Base-by-base conservation (phyloP, 345 rosid species). In the Ailanthus altissimus region DNA sequence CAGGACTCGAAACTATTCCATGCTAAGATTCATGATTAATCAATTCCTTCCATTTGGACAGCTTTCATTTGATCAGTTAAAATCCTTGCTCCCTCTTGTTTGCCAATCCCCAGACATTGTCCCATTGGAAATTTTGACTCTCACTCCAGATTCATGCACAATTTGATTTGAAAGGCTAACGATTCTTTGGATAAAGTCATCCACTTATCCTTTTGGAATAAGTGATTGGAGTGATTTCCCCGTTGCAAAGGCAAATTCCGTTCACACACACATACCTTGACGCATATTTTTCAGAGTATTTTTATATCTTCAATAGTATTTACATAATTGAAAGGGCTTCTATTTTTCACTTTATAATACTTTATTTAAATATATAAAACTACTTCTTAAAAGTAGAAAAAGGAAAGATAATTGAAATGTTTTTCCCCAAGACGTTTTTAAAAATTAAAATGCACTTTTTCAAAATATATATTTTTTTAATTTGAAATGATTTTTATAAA, bases 11-110 rank as follows among this genome's bases (percentile, higher is more conserved):
- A 0, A 4, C 0, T 0, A 26, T 5, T 26, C 38, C 38, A 61
- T 21, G 26, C 6, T 3, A 6, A 61, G 9, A 61, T 20, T 38
- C 16, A 2, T 43, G 6, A n/a, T 43, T 70, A 61, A 53, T 53
- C 43, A 32, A 12, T 28, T 12, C 36, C 59, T 4, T 62, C 72
- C 71, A 62, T 64, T 61, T 75, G 72, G 53, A 36, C 15, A 53
- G 53, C 36, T 70, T n/a, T 13, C 14, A 32, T 14, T 6, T 13
- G 16, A 13, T 42, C 40, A 5, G 8, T 6, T 5, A 6, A 12
- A 28, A 32, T 23, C 28, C 5, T 49, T 49, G 47, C 21, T 49
- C 13, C 42, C 21, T 53, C 8, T 54, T 56, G 74, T 67, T 73
- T 15, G 67, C 46, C 23, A 79, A 42, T 47, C 21, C 56, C 47